Conservation (phyloP, 139 green algal species). For the Chlorella sp. region DNA sequence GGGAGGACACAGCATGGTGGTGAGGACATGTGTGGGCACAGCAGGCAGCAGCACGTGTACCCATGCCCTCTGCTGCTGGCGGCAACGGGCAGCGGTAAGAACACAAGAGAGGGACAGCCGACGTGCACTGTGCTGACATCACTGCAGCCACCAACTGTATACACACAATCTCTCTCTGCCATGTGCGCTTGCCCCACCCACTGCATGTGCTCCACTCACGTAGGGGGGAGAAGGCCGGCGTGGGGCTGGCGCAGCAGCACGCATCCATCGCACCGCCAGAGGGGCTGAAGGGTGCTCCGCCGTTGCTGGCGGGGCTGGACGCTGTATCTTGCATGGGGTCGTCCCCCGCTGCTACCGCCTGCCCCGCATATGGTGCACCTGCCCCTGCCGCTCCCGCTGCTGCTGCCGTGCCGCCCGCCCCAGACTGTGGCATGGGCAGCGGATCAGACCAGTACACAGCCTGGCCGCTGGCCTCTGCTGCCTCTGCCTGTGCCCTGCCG, state of each 20-base stretch:
- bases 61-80: not conserved
- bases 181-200: too few species aligned
- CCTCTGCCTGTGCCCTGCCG: too few species aligned
- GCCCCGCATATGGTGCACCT: too few species aligned
- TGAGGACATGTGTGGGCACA: too few species aligned
- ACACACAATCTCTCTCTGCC: too few species aligned
- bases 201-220: not conserved
- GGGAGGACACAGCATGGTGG: not conserved
- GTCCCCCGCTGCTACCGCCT: not conserved
- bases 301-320: slow-evolving; percentile 21
- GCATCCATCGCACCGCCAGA: not conserved
- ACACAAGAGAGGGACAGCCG: not conserved
- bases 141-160: too few species aligned
- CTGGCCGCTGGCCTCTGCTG: not conserved
- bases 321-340: slow-evolving; percentile 23
- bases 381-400: not conserved
- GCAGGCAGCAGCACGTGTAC: not conserved
- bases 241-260: slow-evolving; percentile 1
- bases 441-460: slow-evolving; percentile 31
- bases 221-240: slow-evolving; percentile 11
- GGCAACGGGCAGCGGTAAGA: not conserved
- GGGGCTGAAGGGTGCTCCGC: slow-evolving; percentile 3
- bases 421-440: not conserved
- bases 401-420: not conserved
- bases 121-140: not conserved